Evolutionary conservation across 768 basidiomycete genomes (phyloP).

Genomic region (Hericium rajendrae): DNA sequence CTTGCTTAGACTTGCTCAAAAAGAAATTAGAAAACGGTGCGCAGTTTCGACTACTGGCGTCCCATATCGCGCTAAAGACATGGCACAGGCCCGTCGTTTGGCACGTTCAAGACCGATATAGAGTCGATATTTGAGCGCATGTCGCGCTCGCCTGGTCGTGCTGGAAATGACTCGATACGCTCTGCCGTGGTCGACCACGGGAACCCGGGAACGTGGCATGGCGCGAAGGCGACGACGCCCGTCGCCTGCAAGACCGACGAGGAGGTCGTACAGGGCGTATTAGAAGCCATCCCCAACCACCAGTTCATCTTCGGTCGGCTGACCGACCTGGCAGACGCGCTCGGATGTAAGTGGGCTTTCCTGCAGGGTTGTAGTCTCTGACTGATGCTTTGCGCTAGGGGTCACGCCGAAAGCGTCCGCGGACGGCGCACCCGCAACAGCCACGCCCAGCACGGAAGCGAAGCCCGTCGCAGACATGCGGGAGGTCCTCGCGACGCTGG

Average conservation of each 20-base stretch:
- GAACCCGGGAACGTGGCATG: constrained; percentile 77
- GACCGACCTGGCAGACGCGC: constrained; percentile 65
- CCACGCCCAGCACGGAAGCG: neutral
- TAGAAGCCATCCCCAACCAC: constrained; percentile 51
- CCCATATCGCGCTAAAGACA: too few relatives aligned
- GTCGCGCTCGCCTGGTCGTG: constrained; percentile 39
- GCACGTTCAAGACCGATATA: constrained; percentile 75
- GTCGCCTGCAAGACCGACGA: constrained; percentile 69
- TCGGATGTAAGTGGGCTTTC: constrained; percentile 58
- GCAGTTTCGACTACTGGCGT: neutral
- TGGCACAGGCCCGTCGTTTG: constrained; percentile 55
- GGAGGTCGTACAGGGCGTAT: constrained; percentile 65
- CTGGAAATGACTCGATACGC: constrained; percentile 31
- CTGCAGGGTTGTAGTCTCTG: neutral
- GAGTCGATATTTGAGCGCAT: constrained; percentile 89
- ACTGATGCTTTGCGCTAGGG: constrained; percentile 35
- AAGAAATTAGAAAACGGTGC: constrained; percentile 71
- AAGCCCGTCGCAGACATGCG: constrained; percentile 13
- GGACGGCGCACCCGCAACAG: constrained; percentile 22
- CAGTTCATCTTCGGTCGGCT: constrained; percentile 81
- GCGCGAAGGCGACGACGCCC: constrained; percentile 69
- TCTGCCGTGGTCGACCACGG: constrained; percentile 80
- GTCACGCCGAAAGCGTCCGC: constrained; percentile 42
- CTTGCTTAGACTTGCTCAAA: constrained; percentile 75
- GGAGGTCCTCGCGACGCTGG: constrained; percentile 36